Evolutionary conservation across 495 filamentous ascomycete species (phyloP).

Genomic region (Rhypophila decipiens): DNA sequence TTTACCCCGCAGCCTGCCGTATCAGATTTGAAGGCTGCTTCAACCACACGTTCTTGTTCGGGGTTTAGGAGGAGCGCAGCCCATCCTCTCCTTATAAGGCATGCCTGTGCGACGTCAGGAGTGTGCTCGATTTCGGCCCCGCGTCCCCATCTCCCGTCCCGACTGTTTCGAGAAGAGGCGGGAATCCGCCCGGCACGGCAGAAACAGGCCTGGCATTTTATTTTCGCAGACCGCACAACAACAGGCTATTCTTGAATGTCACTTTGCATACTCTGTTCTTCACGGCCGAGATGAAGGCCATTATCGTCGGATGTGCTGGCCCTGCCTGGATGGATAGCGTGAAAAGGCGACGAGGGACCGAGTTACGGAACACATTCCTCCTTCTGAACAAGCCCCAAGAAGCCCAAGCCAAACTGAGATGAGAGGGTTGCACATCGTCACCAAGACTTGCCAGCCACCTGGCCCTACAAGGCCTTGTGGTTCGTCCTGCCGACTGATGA

Average conservation of each 20-base stretch:
- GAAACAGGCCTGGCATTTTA: neutral
- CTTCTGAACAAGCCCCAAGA: no score
- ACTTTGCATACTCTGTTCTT: neutral
- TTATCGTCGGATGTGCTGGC: no score
- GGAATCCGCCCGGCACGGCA: neutral
- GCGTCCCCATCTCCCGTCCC: neutral
- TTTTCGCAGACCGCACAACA: neutral
- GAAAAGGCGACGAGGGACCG: no score
- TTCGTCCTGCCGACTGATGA: neutral
- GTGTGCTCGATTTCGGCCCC: neutral
- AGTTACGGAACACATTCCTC: no score
- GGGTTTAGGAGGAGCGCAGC: neutral
- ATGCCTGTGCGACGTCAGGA: no score
- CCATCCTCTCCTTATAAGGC: neutral
- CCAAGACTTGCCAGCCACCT: neutral
- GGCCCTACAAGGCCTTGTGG: neutral
- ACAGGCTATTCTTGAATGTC: neutral
- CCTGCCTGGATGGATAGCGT: no score
- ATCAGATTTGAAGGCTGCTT: neutral
- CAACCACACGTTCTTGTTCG: neutral
- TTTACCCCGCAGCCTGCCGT: neutral
- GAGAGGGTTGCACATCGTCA: neutral
- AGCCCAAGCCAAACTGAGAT: no score
- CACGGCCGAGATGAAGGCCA: no score
- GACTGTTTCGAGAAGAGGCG: neutral